Base-by-base conservation (phyloP, 306 rosid genomes). In the Carpinus viminea region DNA sequence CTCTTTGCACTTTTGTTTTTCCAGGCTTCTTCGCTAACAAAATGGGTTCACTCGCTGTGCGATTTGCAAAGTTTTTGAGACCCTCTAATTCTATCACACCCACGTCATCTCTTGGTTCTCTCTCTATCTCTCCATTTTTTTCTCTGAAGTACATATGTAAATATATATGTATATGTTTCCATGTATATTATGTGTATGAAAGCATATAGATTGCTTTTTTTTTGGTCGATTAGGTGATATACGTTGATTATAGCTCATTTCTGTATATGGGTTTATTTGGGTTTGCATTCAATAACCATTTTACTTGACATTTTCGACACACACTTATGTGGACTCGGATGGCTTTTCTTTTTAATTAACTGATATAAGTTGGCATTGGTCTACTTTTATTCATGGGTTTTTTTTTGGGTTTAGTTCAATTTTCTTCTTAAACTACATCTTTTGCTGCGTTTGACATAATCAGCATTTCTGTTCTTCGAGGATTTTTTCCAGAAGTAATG, bases 41-140 rank as follows among this genome's bases (percentile, higher is more conserved):
- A 80, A 94, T 94, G 98, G 86, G 81, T 82, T 81, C 92, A 21
- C 41, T 76, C 51, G 88, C 88, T 7, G 21, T 47, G 68, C 82
- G 85, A 85, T 77, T 94, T 16, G 74, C 83, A 62, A 92, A 87
- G 85, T 68, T 79, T 78, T 79, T 88, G 51, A 88, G 88, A 79
- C 11, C 65, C 65, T 81, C 92, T 73, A 73, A 82, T 59, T 61
- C 85, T 21, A 36, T 57, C 2, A 51, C 68, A 38, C 80, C 86
- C 54, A 5, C 86, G 21, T 76, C 89, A 76, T 81, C 87, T 26
- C 77, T 79, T 4, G 90, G 98, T 94, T 46, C 20, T 68, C 66
- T 24, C 55, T 86, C 76, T 87, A 56, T 78, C 85, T 78, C 71
- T 54, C 52, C 77, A 54, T 9, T 66, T 76, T 54, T 76, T 69